These are phyloP conservation scores for Peniophora sp. DNA, from an alignment of 1,284 basidiomycete species.

Conservation along the genomic window DNA sequence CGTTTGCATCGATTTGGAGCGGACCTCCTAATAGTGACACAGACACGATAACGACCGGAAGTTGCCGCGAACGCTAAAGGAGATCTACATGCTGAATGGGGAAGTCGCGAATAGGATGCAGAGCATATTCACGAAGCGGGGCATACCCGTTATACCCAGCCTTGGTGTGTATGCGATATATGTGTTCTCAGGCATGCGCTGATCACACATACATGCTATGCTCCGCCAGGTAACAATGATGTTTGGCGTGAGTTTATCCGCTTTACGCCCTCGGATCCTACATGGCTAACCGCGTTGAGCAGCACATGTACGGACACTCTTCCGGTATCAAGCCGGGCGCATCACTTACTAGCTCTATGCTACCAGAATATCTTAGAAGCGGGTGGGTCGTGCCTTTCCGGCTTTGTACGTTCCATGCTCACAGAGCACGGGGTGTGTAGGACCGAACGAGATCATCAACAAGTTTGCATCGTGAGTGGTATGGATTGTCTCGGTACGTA, in stretches of 20 bases:
- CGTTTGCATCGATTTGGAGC: background rate
- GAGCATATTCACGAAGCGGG: constrained; percentile 54
- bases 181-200: constrained; percentile 1
- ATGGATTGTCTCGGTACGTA: constrained; percentile 1
- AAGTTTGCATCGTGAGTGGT: constrained; percentile 60
- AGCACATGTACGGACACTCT: constrained; percentile 50
- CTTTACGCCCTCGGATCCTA: constrained; percentile 1
- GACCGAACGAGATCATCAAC: constrained; percentile 76
- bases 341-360: too few species aligned
- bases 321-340: too few species aligned
- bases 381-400: constrained; percentile 29
- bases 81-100: constrained; percentile 77
- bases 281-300: constrained; percentile 8
- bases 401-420: constrained; percentile 1
- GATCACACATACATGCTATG: background rate
- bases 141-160: constrained; percentile 79
- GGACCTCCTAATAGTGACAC: background rate
- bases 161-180: constrained; percentile 44
- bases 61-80: constrained; percentile 71
- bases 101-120: constrained; percentile 67
- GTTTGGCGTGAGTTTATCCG: constrained; percentile 63
- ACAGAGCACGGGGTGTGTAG: constrained; percentile 30
- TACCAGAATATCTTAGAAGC: constrained; percentile 57
- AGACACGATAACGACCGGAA: constrained; percentile 87
- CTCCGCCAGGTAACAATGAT: constrained; percentile 69